Base-by-base conservation (phyloP, 148 eudicot species). In the Chenopodium berlandieri region DNA sequence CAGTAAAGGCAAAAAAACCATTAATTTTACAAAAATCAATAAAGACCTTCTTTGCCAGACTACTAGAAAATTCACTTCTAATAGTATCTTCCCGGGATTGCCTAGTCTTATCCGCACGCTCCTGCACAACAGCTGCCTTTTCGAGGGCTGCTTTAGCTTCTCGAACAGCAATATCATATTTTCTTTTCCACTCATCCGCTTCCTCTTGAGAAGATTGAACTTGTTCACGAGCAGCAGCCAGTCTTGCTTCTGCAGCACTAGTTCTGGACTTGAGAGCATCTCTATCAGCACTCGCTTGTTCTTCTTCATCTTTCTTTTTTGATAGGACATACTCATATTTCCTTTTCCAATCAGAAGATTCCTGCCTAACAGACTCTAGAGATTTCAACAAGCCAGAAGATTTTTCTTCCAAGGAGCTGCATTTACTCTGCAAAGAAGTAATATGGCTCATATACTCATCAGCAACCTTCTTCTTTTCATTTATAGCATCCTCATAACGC, bases 111-210 rank as follows among this genome's bases (percentile, higher is more conserved):
- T 84, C 90, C 34, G 94, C 66, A 34, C 99, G 93, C 72, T 96
- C 98, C 84, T 94, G 99, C 37, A 90, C 90, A 65, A 82, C 86
- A 56, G 98, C 95, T 74, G 98, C 99, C 80, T 96, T 94, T 84
- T 90, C 94, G 50, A 96, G 92, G 23, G 99, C 99, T 83, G 87
- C 81, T 85, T 94, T 96, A 32, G 95, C 90, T 89, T 96, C 99
- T 83, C 89, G 89, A 54, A 91, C 93, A 69, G 98, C 99, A 83
- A 92, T 82, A 74, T 90, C 95, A 75, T 88, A 94, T 79, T 92
- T 94, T 11, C 98, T 89, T 82, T 91, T 94, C 99, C 99, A 96
- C 84, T 96, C 98, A 75, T 86, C 90, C 2, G 98, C 97, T 88
- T 96, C 99, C 80, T 94, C 98, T 82, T 90, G 97, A 79, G 98